Conservation (phyloP, 495 filamentous ascomycete species). For the Cryomyces minteri region DNA sequence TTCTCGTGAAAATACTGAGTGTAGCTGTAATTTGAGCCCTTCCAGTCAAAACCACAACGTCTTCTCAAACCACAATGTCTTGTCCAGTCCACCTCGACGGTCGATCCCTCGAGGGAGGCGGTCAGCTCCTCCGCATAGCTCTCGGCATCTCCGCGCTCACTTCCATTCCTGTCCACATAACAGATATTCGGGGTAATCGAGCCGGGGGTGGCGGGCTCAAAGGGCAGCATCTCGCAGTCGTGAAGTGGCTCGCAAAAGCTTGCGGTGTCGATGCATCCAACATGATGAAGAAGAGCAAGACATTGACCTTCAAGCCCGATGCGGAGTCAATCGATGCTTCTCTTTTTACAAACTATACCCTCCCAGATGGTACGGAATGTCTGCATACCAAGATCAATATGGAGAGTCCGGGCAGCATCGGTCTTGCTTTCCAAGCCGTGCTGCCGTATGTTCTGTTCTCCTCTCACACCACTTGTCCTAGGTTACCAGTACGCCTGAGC, state of each 20-base stretch:
- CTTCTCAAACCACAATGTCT: no score
- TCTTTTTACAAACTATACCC: not conserved
- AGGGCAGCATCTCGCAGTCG: constrained; percentile 50
- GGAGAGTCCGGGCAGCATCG: constrained; percentile 30
- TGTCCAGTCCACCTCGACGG: constrained; percentile 36
- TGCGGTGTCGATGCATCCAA: constrained; percentile 41
- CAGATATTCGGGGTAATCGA: constrained; percentile 53
- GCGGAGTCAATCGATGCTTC: constrained; percentile 2
- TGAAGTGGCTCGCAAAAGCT: constrained; percentile 43
- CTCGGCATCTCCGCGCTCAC: constrained; percentile 51
- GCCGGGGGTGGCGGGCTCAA: constrained; percentile 42
- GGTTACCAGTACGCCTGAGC: constrained; percentile 20
- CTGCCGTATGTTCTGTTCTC: constrained; percentile 60
- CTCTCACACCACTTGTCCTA: not conserved
- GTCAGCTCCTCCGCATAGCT: constrained; percentile 62
- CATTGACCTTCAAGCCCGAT: constrained; percentile 17
- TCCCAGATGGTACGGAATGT: constrained; percentile 1
- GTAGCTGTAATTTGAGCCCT: no score
- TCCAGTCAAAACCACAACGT: no score
- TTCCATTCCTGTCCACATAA: constrained; percentile 41
- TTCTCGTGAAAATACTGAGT: no score
- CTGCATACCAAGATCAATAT: no score
- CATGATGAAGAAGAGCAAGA: constrained; percentile 22
- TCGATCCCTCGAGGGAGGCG: constrained; percentile 64
- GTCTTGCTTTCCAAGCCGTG: constrained; percentile 67